Percentiles rank a stretch among this genome's conserved stretches.
Conservation (phyloP, 1,284 basidiomycete genomes). For the Trichosporon ovoides region DNA sequence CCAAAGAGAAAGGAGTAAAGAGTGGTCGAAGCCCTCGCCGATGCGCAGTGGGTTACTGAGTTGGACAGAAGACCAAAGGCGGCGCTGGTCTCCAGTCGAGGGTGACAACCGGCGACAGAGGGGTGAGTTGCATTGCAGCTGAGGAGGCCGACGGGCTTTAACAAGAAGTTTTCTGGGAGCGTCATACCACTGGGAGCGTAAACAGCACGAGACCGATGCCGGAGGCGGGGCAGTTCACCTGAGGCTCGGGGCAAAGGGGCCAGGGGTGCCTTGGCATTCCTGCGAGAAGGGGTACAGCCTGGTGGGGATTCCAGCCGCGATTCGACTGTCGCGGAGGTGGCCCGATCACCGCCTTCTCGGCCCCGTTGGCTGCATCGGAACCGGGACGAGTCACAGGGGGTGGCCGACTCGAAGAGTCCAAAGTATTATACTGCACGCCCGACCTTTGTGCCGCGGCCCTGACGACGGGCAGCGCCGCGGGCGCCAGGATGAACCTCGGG, state of each 20-base stretch:
- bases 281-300: not conserved
- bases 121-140: not conserved
- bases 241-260: not conserved
- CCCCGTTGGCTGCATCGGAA: too few relatives aligned
- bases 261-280: not conserved
- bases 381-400: too few relatives aligned
- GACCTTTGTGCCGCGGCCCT: too few relatives aligned
- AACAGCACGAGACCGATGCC: not conserved
- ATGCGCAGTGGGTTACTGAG: not conserved
- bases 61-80: not conserved
- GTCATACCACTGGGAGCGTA: not conserved
- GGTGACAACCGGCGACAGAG: not conserved
- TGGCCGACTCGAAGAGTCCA: too few relatives aligned
- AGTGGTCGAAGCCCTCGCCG: not conserved
- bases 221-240: not conserved
- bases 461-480: too few relatives aligned
- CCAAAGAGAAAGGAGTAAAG: not conserved
- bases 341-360: not conserved
- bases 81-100: not conserved
- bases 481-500: too few relatives aligned
- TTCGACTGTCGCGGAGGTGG: not conserved
- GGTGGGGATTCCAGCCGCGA: not conserved
- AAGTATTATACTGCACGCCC: too few relatives aligned
- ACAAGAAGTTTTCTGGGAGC: not conserved
- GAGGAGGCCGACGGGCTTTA: slow-evolving; percentile 4